phyloP scores from a whole-genome alignment of 2,329 filamentous ascomycete species.

The Thielaviopsis musarum region DNA sequence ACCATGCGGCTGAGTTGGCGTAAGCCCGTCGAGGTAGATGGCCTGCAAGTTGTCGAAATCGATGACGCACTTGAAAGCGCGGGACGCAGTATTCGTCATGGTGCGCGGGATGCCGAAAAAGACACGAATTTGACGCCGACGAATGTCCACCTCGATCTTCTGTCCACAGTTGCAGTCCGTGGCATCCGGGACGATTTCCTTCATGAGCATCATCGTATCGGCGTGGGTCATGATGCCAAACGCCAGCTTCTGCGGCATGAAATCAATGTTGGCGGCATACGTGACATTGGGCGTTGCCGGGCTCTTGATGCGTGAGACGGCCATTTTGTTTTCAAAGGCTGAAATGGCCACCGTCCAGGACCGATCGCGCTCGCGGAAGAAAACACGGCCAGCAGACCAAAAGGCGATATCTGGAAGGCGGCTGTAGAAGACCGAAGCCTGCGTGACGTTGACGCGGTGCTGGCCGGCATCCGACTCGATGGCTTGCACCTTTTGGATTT shows the following conservation, averaged over 20 bases:
- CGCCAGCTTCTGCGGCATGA: neutral
- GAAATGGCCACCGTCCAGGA: neutral
- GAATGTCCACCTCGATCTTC: slow-evolving; percentile 5
- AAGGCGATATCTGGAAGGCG: neutral
- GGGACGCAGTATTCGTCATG: neutral
- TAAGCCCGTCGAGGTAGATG: slow-evolving; percentile 20
- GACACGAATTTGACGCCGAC: slow-evolving; percentile 6
- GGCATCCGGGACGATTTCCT: neutral
- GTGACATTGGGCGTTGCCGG: neutral
- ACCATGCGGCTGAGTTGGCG: neutral
- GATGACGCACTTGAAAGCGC: slow-evolving; percentile 25
- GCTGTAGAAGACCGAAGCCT: neutral
- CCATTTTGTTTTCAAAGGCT: neutral
- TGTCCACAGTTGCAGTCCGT: slow-evolving; percentile 3
- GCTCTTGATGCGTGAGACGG: slow-evolving; percentile 3
- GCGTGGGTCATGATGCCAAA: slow-evolving; percentile 5
- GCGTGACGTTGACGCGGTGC: neutral
- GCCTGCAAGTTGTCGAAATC: slow-evolving; percentile 29
- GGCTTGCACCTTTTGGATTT: neutral
- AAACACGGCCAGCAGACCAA: neutral
- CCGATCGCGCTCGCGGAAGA: neutral
- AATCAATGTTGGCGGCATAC: slow-evolving; percentile 1
- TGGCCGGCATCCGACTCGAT: neutral
- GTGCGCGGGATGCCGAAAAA: slow-evolving; percentile 1
- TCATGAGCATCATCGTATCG: slow-evolving; percentile 7